A percentile compares a stretch with the other conserved stretches of the same genome.
phyloP scores from a whole-genome alignment of 1,284 basidiomycete genomes.

The Rhodotorula sp. region DNA sequence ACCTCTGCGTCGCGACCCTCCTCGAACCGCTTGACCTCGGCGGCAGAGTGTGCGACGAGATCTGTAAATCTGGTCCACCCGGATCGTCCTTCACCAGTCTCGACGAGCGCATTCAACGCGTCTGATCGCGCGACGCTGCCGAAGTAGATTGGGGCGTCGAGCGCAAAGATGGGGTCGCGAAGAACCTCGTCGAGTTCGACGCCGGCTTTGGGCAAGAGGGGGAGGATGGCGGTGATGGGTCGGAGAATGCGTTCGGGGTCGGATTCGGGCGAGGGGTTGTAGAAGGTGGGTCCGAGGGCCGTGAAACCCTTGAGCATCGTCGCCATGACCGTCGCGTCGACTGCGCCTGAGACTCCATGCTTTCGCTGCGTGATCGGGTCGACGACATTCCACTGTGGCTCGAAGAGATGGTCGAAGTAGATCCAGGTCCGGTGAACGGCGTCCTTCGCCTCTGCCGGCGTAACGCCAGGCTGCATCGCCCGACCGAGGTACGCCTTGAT shows the following conservation, averaged over 20 bases:
- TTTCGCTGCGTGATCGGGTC: slow-evolving; percentile 4
- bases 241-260: slow-evolving; percentile 23
- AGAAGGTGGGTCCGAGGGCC: slow-evolving; percentile 24
- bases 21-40: slow-evolving; percentile 22
- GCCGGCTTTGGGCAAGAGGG: slow-evolving; percentile 17
- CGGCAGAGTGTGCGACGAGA: slow-evolving; percentile 19
- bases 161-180: slow-evolving; percentile 34
- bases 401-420: slow-evolving; percentile 41
- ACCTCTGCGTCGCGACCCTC: slow-evolving; percentile 22
- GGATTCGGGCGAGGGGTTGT: slow-evolving; percentile 24
- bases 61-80: slow-evolving; percentile 26
- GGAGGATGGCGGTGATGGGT: slow-evolving; percentile 28
- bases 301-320: slow-evolving; percentile 43
- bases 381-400: slow-evolving; percentile 29
- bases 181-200: slow-evolving; percentile 24
- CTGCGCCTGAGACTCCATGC: slow-evolving; percentile 7
- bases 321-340: slow-evolving; percentile 40
- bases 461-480: slow-evolving; percentile 20
- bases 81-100: slow-evolving; percentile 21
- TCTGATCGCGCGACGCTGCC: slow-evolving; percentile 20
- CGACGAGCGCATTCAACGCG: slow-evolving; percentile 32
- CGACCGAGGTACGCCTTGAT: slow-evolving; percentile 39
- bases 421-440: slow-evolving; percentile 40
- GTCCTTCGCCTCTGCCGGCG: neutral
- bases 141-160: slow-evolving; percentile 30